Evolutionary conservation across 257 asterid genomes (phyloP), one percentile per base, ranked within the genome.

Genomic region (Voacanga thouarsii): DNA sequence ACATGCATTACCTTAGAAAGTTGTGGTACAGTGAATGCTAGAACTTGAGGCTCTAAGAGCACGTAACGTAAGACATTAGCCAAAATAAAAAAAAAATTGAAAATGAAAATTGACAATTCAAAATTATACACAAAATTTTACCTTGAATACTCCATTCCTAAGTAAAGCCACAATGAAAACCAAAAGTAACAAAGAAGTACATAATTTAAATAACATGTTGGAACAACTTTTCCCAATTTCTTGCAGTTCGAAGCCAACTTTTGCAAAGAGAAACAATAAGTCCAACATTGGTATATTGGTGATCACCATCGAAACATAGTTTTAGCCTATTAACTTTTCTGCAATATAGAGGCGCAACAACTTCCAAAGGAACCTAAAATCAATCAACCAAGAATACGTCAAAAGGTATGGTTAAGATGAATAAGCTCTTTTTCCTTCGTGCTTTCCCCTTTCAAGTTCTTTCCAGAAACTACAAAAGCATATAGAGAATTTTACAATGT

Each of bases 1-100:
- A 82, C 97, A 56, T 86, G 84, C 97, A 92, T 90, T 75, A 97
- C 98, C 88, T 94, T 96, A 78, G 90, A 81, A 71, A 82, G 84
- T 87, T 94, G 98, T 57, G 90, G 90, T 71, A 89, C 97, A 39
- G 92, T 92, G 84, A 90, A 94, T 45, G 97, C 97, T 47, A 97
- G 98, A 77, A 94, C 92, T 78, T 76, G 84, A 89, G 89, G 91
- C 98, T 94, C 87, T 85, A 91, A 82, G 80, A 87, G 81, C 81
- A n/a, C n/a, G n/a, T n/a, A n/a, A 90, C 85, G 86, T 80, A 85
- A 86, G 80, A 83, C 81, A 85, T 86, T 87, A 90, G 81, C 75
- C 75, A 78, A 80, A 80, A 82, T 89, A 87, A 88, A 84, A 81
- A 84, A 86, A 69, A 86, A 33, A 83, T 85, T 43, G 83, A 85